Conservation (phyloP, 164 flowering plant genomes). For the Magnolia sinica region DNA sequence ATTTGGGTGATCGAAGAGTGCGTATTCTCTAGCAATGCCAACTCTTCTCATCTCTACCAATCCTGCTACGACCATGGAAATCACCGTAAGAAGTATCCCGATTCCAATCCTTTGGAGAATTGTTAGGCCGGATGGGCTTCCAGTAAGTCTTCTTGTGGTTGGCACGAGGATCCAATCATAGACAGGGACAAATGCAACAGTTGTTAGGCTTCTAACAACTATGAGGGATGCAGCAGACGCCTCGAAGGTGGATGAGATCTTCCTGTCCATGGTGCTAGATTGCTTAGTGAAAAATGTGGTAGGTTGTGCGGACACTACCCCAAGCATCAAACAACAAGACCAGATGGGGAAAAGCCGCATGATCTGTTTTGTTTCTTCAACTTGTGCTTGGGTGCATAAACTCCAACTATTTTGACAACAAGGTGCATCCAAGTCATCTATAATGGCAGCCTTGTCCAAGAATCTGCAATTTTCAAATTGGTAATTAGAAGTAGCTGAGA, state of each 20-base stretch:
- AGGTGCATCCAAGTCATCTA: background rate
- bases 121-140: slow-evolving; percentile 5
- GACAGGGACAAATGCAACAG: background rate
- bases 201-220: background rate
- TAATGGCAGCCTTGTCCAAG: slow-evolving; percentile 6
- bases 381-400: slow-evolving; percentile 3
- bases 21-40: slow-evolving; percentile 5
- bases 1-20: background rate
- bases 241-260: background rate
- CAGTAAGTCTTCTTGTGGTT: background rate
- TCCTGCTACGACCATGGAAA: slow-evolving; percentile 11
- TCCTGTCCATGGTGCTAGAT: slow-evolving; percentile 1
- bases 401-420: background rate
- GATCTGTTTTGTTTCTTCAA: slow-evolving; percentile 5
- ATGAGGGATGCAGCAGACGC: slow-evolving; percentile 1
- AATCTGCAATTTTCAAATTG: background rate
- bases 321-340: slow-evolving; percentile 4
- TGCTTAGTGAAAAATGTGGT: slow-evolving; percentile 5
- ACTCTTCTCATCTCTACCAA: slow-evolving; percentile 11
- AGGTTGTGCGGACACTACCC: background rate
- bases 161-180: slow-evolving; percentile 7
- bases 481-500: background rate
- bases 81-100: background rate
- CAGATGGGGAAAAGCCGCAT: slow-evolving; percentile 4
- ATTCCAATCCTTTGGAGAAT: slow-evolving; percentile 1